Percentiles rank a stretch among this genome's conserved stretches.
Conservation (phyloP, 306 rosid genomes). For the Ochetophila trinervis region DNA sequence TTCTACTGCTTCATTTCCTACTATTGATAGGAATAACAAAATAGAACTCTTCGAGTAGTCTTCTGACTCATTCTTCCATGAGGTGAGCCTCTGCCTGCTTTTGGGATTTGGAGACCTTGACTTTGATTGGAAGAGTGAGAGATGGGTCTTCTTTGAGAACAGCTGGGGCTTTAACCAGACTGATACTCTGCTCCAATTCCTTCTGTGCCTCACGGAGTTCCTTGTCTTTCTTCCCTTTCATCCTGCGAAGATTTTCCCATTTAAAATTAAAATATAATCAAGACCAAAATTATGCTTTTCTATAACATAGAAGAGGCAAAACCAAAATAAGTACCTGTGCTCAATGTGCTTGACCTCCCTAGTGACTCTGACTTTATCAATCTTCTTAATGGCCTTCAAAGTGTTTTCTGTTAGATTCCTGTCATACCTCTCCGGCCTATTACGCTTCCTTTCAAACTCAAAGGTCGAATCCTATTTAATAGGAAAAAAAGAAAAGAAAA, state of each 20-base stretch:
- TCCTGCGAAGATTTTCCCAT: slow-evolving; percentile 34
- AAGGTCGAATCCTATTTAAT: slow-evolving; percentile 68
- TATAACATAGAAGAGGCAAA: not conserved
- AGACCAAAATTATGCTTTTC: not conserved
- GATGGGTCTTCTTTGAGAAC: slow-evolving; percentile 44
- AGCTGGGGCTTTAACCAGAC: slow-evolving; percentile 57
- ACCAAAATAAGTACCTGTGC: slow-evolving; percentile 40
- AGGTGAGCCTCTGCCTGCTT: slow-evolving; percentile 31
- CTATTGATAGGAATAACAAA: too few relatives aligned
- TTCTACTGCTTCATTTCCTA: too few relatives aligned
- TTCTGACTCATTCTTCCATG: slow-evolving; percentile 63
- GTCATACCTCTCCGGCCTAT: slow-evolving; percentile 83
- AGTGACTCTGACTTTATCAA: slow-evolving; percentile 53
- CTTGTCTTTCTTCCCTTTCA: slow-evolving; percentile 43
- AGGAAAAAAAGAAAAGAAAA: not conserved
- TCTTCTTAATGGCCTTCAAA: slow-evolving; percentile 68
- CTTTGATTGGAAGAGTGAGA: slow-evolving; percentile 48
- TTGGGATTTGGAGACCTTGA: slow-evolving; percentile 41
- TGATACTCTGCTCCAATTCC: slow-evolving; percentile 47
- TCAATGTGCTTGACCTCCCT: slow-evolving; percentile 48
- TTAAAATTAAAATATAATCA: slow-evolving; percentile 10
- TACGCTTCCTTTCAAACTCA: slow-evolving; percentile 91
- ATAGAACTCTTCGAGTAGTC: not conserved
- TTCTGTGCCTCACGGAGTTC: slow-evolving; percentile 26
- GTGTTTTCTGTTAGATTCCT: slow-evolving; percentile 57